Conservation (phyloP, 2,329 filamentous ascomycete species). For the Beauveria scarabaeidicola region DNA sequence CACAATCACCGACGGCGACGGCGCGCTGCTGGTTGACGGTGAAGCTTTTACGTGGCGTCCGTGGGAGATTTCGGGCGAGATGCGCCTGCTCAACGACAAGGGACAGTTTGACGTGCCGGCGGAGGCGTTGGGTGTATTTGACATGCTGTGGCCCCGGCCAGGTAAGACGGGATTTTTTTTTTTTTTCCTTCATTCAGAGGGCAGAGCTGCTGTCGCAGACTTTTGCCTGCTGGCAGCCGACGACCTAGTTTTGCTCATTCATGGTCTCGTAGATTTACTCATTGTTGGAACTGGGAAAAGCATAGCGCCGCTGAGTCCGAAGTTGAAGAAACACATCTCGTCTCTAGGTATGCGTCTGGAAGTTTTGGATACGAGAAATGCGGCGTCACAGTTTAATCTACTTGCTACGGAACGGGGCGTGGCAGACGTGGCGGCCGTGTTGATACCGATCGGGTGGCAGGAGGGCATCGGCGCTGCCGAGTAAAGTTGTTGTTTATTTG, state of each 20-base stretch:
- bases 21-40: constrained; percentile 71
- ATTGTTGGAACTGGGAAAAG: constrained; percentile 77
- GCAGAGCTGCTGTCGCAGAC: not conserved
- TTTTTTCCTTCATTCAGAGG: not conserved
- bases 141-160: constrained; percentile 77
- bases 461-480: constrained; percentile 42
- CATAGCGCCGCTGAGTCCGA: constrained; percentile 67
- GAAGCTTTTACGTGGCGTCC: constrained; percentile 87
- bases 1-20: constrained; percentile 58
- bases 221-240: not conserved
- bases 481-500: constrained; percentile 7
- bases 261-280: constrained; percentile 59
- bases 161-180: constrained; percentile 39
- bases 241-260: not conserved
- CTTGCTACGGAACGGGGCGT: constrained; percentile 90
- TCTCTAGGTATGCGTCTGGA: constrained; percentile 78
- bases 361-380: constrained; percentile 85
- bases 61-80: constrained; percentile 49
- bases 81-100: constrained; percentile 59
- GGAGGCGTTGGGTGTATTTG: constrained; percentile 66
- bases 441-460: constrained; percentile 80
- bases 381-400: constrained; percentile 88
- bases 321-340: constrained; percentile 63
- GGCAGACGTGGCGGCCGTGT: constrained; percentile 72
- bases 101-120: constrained; percentile 72